Conservation (phyloP, 1,284 basidiomycete species). For the Tilletiopsis washingtonensis region DNA sequence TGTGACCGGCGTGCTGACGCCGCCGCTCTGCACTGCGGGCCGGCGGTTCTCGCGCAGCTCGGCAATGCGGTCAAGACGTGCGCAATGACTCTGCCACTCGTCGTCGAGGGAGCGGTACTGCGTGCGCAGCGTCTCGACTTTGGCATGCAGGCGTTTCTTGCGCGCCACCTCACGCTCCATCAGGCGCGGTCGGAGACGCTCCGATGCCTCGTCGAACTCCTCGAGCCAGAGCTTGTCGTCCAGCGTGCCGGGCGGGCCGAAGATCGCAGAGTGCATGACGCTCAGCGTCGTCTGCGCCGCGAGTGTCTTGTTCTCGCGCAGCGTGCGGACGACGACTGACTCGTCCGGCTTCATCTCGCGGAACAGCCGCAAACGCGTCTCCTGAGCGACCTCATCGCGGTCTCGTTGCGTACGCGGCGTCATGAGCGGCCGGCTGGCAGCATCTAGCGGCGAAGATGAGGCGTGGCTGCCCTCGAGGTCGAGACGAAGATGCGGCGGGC, state of each 20-base stretch:
- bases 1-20: constrained; percentile 15
- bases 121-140: constrained; percentile 24
- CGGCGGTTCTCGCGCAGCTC: constrained; percentile 21
- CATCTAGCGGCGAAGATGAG: not conserved
- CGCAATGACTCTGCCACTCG: constrained; percentile 39
- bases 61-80: constrained; percentile 26
- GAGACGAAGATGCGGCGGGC: not conserved
- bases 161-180: constrained; percentile 15
- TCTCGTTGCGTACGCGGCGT: constrained; percentile 25
- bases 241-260: constrained; percentile 19
- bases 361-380: constrained; percentile 5
- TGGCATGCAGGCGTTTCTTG: constrained; percentile 30
- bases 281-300: constrained; percentile 17
- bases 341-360: not conserved
- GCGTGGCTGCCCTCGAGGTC: not conserved
- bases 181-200: constrained; percentile 13
- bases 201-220: constrained; percentile 15
- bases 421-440: not conserved
- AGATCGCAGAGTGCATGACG: constrained; percentile 20
- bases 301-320: constrained; percentile 18
- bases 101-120: constrained; percentile 34
- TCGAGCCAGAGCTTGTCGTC: constrained; percentile 20
- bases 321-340: constrained; percentile 12
- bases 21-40: constrained; percentile 9
- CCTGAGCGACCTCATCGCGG: constrained; percentile 10